phyloP scores from a whole-genome alignment of 2,329 filamentous ascomycete species.

The Teratosphaeria zuluensis region DNA sequence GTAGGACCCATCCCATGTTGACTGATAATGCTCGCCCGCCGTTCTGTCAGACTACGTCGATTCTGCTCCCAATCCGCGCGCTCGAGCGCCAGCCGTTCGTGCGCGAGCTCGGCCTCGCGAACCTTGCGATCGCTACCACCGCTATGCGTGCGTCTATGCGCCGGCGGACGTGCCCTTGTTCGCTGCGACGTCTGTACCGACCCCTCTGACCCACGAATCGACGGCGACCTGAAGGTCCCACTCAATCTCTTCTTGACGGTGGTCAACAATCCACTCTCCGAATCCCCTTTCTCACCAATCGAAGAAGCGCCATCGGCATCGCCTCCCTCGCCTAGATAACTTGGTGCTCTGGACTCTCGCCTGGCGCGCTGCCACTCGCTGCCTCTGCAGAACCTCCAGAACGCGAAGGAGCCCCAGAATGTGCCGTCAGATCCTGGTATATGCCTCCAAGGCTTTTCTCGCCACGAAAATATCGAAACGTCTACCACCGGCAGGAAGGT shows the following conservation, averaged over 20 bases:
- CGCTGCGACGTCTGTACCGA: not conserved
- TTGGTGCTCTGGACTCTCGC: not conserved
- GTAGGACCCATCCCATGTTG: not conserved
- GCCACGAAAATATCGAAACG: conserved; percentile 55
- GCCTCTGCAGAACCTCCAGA: conserved; percentile 17
- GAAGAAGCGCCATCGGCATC: not conserved
- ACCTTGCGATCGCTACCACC: conserved; percentile 23
- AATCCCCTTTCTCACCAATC: conserved; percentile 2
- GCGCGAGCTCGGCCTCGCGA: conserved; percentile 27
- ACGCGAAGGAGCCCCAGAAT: conserved; percentile 30
- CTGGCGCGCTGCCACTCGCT: not conserved
- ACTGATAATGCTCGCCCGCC: conserved; percentile 4
- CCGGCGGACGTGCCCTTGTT: conserved; percentile 3
- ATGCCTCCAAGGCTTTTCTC: conserved; percentile 63
- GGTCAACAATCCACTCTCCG: conserved; percentile 7
- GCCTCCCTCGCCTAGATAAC: not conserved
- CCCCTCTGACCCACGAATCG: not conserved
- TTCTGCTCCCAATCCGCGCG: conserved; percentile 19
- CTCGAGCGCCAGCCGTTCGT: conserved; percentile 31
- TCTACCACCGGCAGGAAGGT: conserved; percentile 59
- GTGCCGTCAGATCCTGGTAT: conserved; percentile 37
- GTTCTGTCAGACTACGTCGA: conserved; percentile 12
- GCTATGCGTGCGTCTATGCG: conserved; percentile 20
- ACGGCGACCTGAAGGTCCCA: not conserved
- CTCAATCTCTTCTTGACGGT: not conserved